Evolutionary conservation across 805 yeast species (phyloP).

Genomic region (Wickerhamomyces sydowiorum): DNA sequence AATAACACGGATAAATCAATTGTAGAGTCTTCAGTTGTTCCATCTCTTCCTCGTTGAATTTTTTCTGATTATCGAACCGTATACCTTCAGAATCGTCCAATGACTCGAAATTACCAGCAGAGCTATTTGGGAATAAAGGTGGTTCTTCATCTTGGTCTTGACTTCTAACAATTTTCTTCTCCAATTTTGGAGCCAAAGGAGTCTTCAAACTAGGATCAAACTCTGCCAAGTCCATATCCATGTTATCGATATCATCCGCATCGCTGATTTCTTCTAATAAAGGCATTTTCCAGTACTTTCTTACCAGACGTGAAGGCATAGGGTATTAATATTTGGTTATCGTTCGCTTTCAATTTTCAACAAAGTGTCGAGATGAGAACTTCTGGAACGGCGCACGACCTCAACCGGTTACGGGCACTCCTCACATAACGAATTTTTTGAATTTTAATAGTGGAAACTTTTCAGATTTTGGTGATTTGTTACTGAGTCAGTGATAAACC

Average conservation of each 20-base stretch:
- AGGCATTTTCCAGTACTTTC: slow-evolving; percentile 42
- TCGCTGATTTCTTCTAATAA: slow-evolving; percentile 66
- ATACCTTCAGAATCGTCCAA: slow-evolving; percentile 4
- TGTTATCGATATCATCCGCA: slow-evolving; percentile 81
- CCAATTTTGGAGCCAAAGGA: slow-evolving; percentile 65
- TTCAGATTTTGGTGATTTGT: too few species aligned
- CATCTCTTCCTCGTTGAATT: slow-evolving; percentile 48
- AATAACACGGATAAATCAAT: slow-evolving; percentile 85
- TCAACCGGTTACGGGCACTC: neutral
- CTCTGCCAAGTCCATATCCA: slow-evolving; percentile 92
- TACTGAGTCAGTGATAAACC: too few species aligned
- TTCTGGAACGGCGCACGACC: too few species aligned
- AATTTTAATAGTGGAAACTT: too few species aligned
- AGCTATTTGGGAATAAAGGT: slow-evolving; percentile 23
- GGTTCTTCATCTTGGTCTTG: slow-evolving; percentile 41
- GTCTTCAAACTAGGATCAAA: slow-evolving; percentile 69
- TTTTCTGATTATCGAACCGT: slow-evolving; percentile 19
- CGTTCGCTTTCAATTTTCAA: neutral
- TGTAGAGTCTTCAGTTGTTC: slow-evolving; percentile 66
- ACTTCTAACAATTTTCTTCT: slow-evolving; percentile 55
- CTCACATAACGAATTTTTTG: neutral
- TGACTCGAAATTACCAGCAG: neutral
- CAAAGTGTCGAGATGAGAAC: neutral
- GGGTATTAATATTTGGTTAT: neutral
- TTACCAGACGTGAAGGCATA: too few species aligned